Percentiles rank a stretch among this genome's conserved stretches.
These are phyloP conservation scores for Phyllosticta citriasiana DNA, from an alignment of 2,329 filamentous ascomycete genomes.

Conservation along the genomic window DNA sequence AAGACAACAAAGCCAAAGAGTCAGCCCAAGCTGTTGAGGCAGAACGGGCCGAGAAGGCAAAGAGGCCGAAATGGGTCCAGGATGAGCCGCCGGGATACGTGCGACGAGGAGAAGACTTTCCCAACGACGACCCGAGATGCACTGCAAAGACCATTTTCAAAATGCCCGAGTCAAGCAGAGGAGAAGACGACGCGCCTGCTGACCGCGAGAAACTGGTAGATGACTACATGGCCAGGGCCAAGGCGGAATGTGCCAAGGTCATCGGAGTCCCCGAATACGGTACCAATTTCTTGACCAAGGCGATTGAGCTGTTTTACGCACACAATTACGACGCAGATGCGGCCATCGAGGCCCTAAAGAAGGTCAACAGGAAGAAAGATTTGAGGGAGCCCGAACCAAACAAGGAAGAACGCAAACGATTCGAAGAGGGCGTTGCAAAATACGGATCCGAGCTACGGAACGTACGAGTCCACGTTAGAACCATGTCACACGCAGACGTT, in stretches of 20 bases:
- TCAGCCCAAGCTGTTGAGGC: constrained; percentile 68
- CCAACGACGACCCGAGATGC: constrained; percentile 59
- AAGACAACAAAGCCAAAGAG: constrained; percentile 73
- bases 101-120: constrained; percentile 69
- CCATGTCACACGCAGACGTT: constrained; percentile 66
- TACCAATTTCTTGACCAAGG: constrained; percentile 82
- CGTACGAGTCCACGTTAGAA: constrained; percentile 78
- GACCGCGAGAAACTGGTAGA: constrained; percentile 53
- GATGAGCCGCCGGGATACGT: constrained; percentile 85
- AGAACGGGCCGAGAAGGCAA: constrained; percentile 68
- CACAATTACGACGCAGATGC: constrained; percentile 61
- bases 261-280: constrained; percentile 64
- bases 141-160: constrained; percentile 73
- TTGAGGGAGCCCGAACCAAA: constrained; percentile 79
- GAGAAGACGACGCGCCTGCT: constrained; percentile 33
- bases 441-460: constrained; percentile 82
- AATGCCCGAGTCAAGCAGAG: constrained; percentile 47
- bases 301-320: constrained; percentile 61
- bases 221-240: constrained; percentile 64
- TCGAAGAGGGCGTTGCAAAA: constrained; percentile 83
- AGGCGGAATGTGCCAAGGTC: constrained; percentile 48
- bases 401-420: constrained; percentile 72
- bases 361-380: constrained; percentile 55
- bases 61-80: constrained; percentile 84
- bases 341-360: constrained; percentile 60